phyloP scores from a whole-genome alignment of 495 filamentous ascomycete genomes.

The Aspergillus heteromorphus region DNA sequence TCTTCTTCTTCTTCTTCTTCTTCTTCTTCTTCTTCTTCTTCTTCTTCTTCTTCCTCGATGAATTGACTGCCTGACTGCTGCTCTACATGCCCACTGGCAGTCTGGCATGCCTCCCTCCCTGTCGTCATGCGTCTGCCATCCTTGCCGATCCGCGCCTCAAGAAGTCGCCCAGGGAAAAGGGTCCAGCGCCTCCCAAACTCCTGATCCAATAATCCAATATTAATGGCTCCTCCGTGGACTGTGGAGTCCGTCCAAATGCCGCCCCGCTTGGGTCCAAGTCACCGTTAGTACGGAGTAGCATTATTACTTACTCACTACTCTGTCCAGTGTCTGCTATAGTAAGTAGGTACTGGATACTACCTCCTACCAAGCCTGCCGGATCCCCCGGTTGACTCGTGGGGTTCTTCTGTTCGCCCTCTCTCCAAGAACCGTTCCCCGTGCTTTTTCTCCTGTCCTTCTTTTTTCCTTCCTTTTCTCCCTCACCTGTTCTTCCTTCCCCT shows the following conservation, averaged over 20 bases:
- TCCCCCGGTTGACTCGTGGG: background rate
- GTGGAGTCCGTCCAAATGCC: no score
- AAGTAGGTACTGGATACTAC: no score
- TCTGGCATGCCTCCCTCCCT: background rate
- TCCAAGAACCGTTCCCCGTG: background rate
- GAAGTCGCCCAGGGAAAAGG: background rate
- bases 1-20: no score
- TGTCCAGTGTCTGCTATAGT: no score
- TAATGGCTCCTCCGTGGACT: background rate
- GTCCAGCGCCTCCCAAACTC: background rate
- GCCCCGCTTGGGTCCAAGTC: background rate
- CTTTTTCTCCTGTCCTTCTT: conserved; percentile 4
- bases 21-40: no score
- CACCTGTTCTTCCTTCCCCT: background rate
- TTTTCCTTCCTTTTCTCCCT: background rate
- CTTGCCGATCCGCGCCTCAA: background rate
- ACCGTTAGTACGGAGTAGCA: background rate
- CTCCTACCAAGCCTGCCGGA: background rate
- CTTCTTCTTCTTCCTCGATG: no score
- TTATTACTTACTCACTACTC: background rate
- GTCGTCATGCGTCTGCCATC: background rate
- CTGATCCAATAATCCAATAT: background rate
- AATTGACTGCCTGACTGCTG: no score
- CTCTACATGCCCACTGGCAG: no score
- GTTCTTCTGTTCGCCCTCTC: background rate